A percentile compares a stretch with the other conserved stretches of the same genome.
These are phyloP conservation scores for Peronospora belbahrii DNA, from an alignment of 352 stramenopile species.

Conservation along the genomic window DNA sequence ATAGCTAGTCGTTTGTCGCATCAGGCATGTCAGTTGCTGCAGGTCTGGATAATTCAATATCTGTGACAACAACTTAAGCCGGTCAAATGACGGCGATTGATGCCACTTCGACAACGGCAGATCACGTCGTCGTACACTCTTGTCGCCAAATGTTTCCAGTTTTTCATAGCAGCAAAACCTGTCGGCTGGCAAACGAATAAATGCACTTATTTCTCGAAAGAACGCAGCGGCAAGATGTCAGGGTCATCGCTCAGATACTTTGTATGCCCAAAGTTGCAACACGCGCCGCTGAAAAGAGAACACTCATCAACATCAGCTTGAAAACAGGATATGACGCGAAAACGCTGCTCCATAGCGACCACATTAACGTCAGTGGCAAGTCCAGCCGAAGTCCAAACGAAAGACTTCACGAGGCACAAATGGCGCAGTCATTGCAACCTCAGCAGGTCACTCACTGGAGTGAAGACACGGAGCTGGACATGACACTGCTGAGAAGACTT, in stretches of 20 bases:
- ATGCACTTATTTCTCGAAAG: conserved; percentile 15
- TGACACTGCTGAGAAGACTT: conserved; percentile 1
- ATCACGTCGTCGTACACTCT: no score
- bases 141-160: no score
- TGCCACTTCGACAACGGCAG: no score
- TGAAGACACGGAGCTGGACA: conserved; percentile 10
- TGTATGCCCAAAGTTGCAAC: conserved; percentile 50
- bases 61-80: no score
- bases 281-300: no score
- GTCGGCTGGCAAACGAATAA: no score
- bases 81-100: no score
- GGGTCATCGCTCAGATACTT: conserved; percentile 28
- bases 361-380: conserved; percentile 44
- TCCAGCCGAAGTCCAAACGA: conserved; percentile 51
- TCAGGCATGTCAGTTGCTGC: conserved; percentile 3
- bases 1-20: conserved; percentile 4
- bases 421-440: conserved; percentile 15
- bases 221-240: conserved; percentile 28
- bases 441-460: background rate
- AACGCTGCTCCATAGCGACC: conserved; percentile 40
- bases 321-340: no score
- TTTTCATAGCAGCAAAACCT: no score
- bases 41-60: conserved; percentile 5
- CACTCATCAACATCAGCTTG: no score
- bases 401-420: conserved; percentile 65